Conservation (phyloP, 2,329 filamentous ascomycete genomes). For the Tolypocladium tundrense region DNA sequence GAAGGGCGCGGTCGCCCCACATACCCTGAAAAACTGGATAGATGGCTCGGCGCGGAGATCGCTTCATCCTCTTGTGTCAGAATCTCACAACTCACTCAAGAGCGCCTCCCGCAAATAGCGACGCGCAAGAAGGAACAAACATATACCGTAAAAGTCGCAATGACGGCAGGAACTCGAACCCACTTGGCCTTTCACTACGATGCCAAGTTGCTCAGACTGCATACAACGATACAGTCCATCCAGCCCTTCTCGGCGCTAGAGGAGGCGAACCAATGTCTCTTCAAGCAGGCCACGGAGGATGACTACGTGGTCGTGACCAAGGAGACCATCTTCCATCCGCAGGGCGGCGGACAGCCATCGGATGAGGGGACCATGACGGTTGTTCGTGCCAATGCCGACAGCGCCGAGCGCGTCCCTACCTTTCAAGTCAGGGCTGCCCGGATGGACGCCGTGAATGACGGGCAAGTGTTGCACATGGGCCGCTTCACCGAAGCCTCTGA, state of each 20-base stretch:
- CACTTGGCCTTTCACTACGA: slow-evolving; percentile 34
- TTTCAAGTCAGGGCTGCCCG: slow-evolving; percentile 48
- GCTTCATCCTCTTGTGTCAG: not conserved
- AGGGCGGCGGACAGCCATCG: slow-evolving; percentile 65
- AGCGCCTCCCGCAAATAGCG: not conserved
- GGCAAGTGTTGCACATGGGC: slow-evolving; percentile 57
- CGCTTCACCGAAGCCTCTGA: slow-evolving; percentile 29
- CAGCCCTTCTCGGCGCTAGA: slow-evolving; percentile 38
- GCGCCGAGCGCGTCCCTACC: slow-evolving; percentile 19
- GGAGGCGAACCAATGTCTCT: slow-evolving; percentile 40
- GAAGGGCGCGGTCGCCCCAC: not conserved
- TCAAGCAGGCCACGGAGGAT: slow-evolving; percentile 42
- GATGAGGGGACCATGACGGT: slow-evolving; percentile 49
- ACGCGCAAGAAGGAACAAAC: not conserved
- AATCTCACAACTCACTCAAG: not conserved
- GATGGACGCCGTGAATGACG: slow-evolving; percentile 36
- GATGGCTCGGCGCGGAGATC: not conserved
- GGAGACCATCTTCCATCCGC: slow-evolving; percentile 64
- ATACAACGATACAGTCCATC: slow-evolving; percentile 34
- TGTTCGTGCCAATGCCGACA: slow-evolving; percentile 32
- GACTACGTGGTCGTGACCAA: slow-evolving; percentile 50
- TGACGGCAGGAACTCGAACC: slow-evolving; percentile 15
- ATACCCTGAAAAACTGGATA: not conserved
- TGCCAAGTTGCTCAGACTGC: slow-evolving; percentile 30
- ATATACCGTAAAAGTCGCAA: not conserved